Evolutionary conservation across 371 early-diverging fungal genomes (phyloP), one percentile per base, ranked within the genome.

Genomic region (Parasitella parasitica): DNA sequence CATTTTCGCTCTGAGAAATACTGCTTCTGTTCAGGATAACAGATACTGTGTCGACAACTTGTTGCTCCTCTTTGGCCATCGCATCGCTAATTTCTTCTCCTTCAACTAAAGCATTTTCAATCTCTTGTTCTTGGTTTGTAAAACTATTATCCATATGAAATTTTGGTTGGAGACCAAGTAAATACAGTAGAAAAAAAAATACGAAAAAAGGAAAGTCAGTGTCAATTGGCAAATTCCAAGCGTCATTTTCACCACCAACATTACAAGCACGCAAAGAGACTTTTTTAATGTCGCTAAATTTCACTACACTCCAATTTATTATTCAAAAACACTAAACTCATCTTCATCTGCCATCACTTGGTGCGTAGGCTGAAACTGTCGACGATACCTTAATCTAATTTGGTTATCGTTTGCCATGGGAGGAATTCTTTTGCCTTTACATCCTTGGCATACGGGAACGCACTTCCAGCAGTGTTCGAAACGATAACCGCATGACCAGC

Each of bases 321-420:
- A 69, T 35, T 46, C 67, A 67, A 73, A 73, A 3, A 73, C 67
- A 49, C 70, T 69, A 26, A 73, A 73, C 13, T 61, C 70, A 28
- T 73, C 73, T 18, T 70, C 66, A 30, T 57, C 68, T 1, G 53
- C 57, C 11, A 20, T 27, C 11, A 34, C 4, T 49, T 60, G 53
- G 1, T 35, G 51, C 13, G 43, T 30, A 4, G 35, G 54, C n/a
- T 32, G 30, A 39, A 13, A 28, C 22, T 58, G 51, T 36, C 41
- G 56, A 9, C 43, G 38, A 18, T 54, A 6, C 13, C 63, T 66
- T 6, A 59, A 36, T 39, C 49, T 59, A 3, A 49, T 56, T 26
- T 69, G 67, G 6, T 72, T 63, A 32, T 70, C 76, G 43, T 76
- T 78, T 2, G 70, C 76, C 49, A 70, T 54, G 0, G 79, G 79